Percentiles rank a stretch among this genome's conserved stretches.
Evolutionary conservation across 495 filamentous ascomycete species (phyloP).

Genomic region (Lasiosphaeria ovina): DNA sequence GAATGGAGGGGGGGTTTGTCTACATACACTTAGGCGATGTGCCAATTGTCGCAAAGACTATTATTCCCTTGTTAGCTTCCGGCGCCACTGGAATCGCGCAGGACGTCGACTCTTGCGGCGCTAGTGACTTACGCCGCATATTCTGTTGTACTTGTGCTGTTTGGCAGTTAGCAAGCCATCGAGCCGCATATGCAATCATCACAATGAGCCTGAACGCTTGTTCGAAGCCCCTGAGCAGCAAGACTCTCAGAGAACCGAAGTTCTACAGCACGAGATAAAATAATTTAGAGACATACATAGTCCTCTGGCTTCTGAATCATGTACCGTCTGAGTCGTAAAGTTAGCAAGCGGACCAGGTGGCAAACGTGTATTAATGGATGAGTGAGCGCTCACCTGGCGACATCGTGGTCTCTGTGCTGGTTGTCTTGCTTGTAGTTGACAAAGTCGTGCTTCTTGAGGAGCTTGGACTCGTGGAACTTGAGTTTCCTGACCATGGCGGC

Average conservation of each 20-base stretch:
- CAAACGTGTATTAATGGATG: not conserved
- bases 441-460: constrained; percentile 91
- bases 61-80: constrained; percentile 26
- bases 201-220: not conserved
- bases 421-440: constrained; percentile 88
- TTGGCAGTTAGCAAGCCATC: constrained; percentile 14
- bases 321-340: constrained; percentile 59
- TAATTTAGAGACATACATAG: constrained; percentile 23
- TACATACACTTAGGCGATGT: constrained; percentile 56
- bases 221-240: not conserved
- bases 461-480: constrained; percentile 74
- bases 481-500: constrained; percentile 81
- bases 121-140: constrained; percentile 62
- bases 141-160: constrained; percentile 82
- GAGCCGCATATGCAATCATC: constrained; percentile 57
- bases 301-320: constrained; percentile 82
- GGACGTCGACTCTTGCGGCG: not conserved
- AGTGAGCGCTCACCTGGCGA: constrained; percentile 47
- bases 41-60: constrained; percentile 79
- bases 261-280: constrained; percentile 41
- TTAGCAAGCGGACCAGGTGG: constrained; percentile 1
- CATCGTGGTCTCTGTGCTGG: constrained; percentile 70
- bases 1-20: not conserved
- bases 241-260: not conserved
- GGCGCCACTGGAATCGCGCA: not conserved